Conservation (phyloP, 176 grass and related monocot genomes). For the Lolium rigidum region DNA sequence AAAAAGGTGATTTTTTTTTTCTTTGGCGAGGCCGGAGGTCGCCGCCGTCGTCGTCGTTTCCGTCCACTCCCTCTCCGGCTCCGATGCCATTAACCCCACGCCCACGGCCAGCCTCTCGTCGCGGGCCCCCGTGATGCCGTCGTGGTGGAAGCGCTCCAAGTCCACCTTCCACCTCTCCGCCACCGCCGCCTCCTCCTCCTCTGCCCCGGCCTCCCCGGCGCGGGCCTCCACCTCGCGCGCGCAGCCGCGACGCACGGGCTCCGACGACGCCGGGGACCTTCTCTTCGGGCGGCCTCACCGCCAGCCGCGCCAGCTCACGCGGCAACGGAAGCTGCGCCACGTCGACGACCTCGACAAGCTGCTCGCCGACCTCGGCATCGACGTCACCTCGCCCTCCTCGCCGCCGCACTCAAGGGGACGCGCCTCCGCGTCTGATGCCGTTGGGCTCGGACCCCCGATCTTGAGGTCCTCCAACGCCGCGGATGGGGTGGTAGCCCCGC, state of each 20-base stretch:
- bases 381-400: conserved; percentile 33
- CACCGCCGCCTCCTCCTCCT: conserved; percentile 21
- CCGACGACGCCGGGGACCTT: not conserved
- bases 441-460: conserved; percentile 28
- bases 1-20: not conserved
- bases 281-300: conserved; percentile 27
- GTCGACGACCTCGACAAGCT: conserved; percentile 46
- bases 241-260: conserved; percentile 1
- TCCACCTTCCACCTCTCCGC: conserved; percentile 58
- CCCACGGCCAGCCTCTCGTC: conserved; percentile 21
- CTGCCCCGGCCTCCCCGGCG: conserved; percentile 48
- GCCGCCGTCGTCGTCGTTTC: conserved; percentile 38
- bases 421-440: conserved; percentile 34
- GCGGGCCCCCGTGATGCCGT: conserved; percentile 42
- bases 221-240: conserved; percentile 59
- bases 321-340: conserved; percentile 78
- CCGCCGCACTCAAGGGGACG: not conserved
- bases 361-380: conserved; percentile 42
- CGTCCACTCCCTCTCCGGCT: conserved; percentile 27
- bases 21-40: conserved; percentile 30
- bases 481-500: conserved; percentile 41
- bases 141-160: conserved; percentile 76
- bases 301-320: conserved; percentile 56
- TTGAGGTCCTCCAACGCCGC: conserved; percentile 58
- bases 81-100: conserved; percentile 52